Evolutionary conservation across 768 basidiomycete species (phyloP), one percentile per base, ranked within the genome.

Genomic region (Suillus subalutaceus): DNA sequence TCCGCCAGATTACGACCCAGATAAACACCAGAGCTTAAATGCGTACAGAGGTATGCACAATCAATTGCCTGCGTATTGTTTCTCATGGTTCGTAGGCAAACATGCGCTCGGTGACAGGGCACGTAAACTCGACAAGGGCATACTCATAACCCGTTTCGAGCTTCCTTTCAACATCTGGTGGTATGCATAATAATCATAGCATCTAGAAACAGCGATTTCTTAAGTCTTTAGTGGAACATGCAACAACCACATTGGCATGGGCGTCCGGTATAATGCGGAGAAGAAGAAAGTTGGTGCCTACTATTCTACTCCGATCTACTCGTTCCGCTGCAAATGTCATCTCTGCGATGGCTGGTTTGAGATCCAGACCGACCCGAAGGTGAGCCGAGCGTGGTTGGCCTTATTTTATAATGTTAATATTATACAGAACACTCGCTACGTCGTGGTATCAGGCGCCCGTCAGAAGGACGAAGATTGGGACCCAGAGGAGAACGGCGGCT

Each of bases 181-280:
- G 94, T 95, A 81, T 44, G 89, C 79, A 15, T 62, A 10, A 20
- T 32, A 30, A 18, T 30, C 15, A 38, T 48, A 7, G 35, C 41
- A 35, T 57, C 48, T 61, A 35, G 15, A 43, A 48, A 63, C 57
- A 58, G 56, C 60, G 66, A 57, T 59, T 18, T 59, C 44, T 44
- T 23, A 16, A 6, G 30, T 20, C 26, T 65, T 44, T 78, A 98
- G 97, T 73, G 94, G 90, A 41, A 91, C 91, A 79, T 99, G 97
- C 80, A 90, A 96, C 77, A 91, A 92, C 71, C 97, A 99, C 80
- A 94, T 99, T 61, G 97, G 97, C 13, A 97, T 97, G 88, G 97
- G 97, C 30, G 97, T 99, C 2, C 92, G 97, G n/a, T 99, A 98
- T 83, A 99, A 99, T 70, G 97, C 97, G 0, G 96, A 99, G 79